These are phyloP conservation scores for Claviceps humidiphila DNA, from an alignment of 2,329 filamentous ascomycete genomes.

Conservation along the genomic window DNA sequence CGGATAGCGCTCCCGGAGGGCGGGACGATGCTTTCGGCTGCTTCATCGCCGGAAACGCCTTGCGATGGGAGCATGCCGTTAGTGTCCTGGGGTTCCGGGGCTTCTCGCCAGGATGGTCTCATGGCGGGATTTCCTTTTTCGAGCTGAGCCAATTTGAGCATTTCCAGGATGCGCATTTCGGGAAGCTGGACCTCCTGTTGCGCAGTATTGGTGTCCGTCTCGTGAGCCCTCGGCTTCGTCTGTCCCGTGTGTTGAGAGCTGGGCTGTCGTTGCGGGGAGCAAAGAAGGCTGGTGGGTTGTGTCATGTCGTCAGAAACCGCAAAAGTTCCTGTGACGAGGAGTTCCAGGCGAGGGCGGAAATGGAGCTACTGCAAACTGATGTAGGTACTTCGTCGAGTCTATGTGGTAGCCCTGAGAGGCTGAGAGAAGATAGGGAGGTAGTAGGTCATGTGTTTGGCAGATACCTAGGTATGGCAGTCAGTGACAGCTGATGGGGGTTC, in stretches of 20 bases:
- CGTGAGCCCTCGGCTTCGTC: neutral
- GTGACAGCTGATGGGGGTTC: no score
- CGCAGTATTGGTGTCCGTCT: neutral
- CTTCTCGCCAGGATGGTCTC: neutral
- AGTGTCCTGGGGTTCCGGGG: neutral
- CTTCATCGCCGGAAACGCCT: neutral
- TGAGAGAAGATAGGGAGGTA: no score
- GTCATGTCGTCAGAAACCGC: neutral
- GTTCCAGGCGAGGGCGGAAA: neutral
- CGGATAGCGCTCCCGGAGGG: neutral
- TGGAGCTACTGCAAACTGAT: neutral
- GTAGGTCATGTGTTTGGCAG: no score
- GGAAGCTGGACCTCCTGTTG: neutral
- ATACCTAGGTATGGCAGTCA: no score
- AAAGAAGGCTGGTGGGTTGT: no score
- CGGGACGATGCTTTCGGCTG: neutral
- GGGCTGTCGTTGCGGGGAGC: neutral
- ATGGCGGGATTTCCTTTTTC: neutral
- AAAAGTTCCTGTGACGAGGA: neutral
- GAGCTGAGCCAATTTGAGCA: neutral
- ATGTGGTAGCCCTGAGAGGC: no score
- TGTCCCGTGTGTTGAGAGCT: neutral
- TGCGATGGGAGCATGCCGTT: no score
- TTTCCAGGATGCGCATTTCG: neutral
- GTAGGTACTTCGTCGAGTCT: no score